Evolutionary conservation across 495 filamentous ascomycete species (phyloP).

Genomic region (Clohesyomyces aquaticus): DNA sequence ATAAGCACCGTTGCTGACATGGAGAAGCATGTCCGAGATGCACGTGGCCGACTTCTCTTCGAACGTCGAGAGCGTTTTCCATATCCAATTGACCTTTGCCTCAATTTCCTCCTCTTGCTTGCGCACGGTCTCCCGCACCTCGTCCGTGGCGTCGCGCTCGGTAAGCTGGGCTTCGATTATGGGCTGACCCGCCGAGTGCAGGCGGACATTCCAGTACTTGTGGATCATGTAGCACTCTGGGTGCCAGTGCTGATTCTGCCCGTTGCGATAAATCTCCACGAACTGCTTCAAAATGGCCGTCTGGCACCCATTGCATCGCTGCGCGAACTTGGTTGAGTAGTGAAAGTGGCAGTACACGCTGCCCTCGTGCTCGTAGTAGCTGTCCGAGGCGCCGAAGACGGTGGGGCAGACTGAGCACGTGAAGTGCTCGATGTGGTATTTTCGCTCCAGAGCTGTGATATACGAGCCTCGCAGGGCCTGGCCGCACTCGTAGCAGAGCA

Average conservation of each 20-base stretch:
- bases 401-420: conserved; percentile 97
- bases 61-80: conserved; percentile 95
- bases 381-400: conserved; percentile 96
- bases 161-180: conserved; percentile 52
- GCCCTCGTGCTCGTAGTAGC: conserved; percentile 97
- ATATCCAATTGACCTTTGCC: conserved; percentile 96
- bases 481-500: conserved; percentile 89
- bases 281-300: conserved; percentile 99
- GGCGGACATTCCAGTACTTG: conserved; percentile 98
- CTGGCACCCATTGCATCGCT: conserved; percentile 93
- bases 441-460: conserved; percentile 94
- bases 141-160: conserved; percentile 66
- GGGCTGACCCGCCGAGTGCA: conserved; percentile 63
- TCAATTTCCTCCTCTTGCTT: conserved; percentile 93
- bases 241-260: conserved; percentile 98
- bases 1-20: conserved; percentile 98
- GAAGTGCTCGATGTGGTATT: conserved; percentile 99
- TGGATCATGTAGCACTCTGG: conserved; percentile 99
- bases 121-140: conserved; percentile 74
- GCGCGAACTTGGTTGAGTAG: conserved; percentile 96
- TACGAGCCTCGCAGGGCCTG: conserved; percentile 95
- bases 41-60: conserved; percentile 97
- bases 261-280: conserved; percentile 97
- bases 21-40: conserved; percentile 98
- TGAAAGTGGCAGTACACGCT: conserved; percentile 99